These are phyloP conservation scores for Naganishia randhawae DNA, from an alignment of 768 basidiomycete genomes.

Conservation along the genomic window DNA sequence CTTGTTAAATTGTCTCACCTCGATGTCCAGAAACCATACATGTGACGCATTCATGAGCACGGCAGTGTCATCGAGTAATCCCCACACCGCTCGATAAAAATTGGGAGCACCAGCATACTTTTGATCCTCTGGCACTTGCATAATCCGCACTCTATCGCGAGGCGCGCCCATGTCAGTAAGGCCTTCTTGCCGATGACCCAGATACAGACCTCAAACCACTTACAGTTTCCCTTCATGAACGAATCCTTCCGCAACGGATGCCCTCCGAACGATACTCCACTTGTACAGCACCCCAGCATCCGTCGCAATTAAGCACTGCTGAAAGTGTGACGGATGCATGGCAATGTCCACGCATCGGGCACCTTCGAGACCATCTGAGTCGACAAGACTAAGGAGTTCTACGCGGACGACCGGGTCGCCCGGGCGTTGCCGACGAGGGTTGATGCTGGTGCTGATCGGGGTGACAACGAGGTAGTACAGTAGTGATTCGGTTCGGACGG, in stretches of 20 bases:
- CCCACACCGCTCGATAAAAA: slow-evolving; percentile 20
- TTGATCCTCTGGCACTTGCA: background rate
- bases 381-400: slow-evolving; percentile 4
- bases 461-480: slow-evolving; percentile 16
- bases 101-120: background rate
- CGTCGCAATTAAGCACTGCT: slow-evolving; percentile 14
- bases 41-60: background rate
- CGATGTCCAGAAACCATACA: slow-evolving; percentile 4
- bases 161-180: too few relatives aligned
- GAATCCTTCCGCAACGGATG: background rate
- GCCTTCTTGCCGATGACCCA: too few relatives aligned
- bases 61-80: background rate
- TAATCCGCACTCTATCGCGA: background rate
- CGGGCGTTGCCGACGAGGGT: background rate
- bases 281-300: slow-evolving; percentile 6
- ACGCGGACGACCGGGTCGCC: slow-evolving; percentile 2
- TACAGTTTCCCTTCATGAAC: slow-evolving; percentile 16
- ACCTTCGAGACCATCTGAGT: background rate
- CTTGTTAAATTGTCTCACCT: background rate
- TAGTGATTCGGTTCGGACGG: slow-evolving; percentile 11
- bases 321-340: slow-evolving; percentile 9
- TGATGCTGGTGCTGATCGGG: background rate
- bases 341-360: background rate
- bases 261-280: slow-evolving; percentile 4
- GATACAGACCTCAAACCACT: background rate